Base-by-base conservation (phyloP, 768 basidiomycete species). In the Fibroporia radiculosa region DNA sequence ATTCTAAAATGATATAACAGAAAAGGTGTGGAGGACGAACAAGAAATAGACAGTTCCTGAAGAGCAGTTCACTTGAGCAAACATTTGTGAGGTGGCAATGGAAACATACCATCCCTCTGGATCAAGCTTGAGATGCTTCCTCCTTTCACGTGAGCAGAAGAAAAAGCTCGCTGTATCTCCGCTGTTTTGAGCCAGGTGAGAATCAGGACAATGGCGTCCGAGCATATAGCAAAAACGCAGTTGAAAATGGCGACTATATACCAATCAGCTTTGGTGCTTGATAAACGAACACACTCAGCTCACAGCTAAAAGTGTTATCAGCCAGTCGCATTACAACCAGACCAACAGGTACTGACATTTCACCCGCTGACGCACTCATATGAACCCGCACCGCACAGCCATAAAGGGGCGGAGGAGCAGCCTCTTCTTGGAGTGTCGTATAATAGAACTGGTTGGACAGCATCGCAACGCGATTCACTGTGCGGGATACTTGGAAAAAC, bases 21-120 rank as follows among this genome's bases (percentile, higher is more conserved):
- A n/a, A n/a, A 22, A 31, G n/a, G 28, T 43, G 31, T 11, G 25
- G 20, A 32, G 12, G 28, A 37, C 37, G 29, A 18, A 46, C 45
- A 46, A 5, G 20, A 46, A 46, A 23, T 46, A 46, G 3, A 46
- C n/a, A 3, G 45, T 39, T 7, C 45, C 45, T 46, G 42, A 24
- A 29, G 18, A 8, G 24, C 36, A 16, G 22, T n/a, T 40, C 39
- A 40, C 24, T 27, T 13, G 38, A 42, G 16, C 20, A 18, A 14
- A 28, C 4, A 27, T 24, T 27, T n/a, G 20, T 11, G 40, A 39
- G 19, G 8, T 8, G 8, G n/a, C n/a, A 22, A 4, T 16, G 22
- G 26, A 24, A 28, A 42, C 41, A 20, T 22, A 42, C 41, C 41
- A 27, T 42, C 41, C 24, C 41, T 6, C 24, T 42, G 41, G 18